Base-by-base conservation (phyloP, 176 grass and related monocot species). In the Aegilops tauschii region DNA sequence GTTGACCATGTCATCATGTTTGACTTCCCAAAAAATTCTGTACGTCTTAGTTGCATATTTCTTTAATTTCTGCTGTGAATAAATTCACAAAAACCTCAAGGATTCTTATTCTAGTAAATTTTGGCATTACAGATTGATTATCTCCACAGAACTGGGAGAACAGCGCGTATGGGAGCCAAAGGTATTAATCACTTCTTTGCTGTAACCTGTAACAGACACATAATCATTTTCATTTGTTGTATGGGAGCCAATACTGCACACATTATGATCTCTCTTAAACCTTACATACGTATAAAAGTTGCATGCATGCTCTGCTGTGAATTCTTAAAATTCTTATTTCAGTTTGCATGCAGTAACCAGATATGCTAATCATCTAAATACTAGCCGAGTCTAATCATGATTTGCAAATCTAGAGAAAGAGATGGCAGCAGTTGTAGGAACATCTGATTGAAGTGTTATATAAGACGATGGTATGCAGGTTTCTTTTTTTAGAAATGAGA, bases 1-100 rank as follows among this genome's bases (percentile, higher is more conserved):
- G 97, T 98, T 62, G 97, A 98, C 87, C 97, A 98, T 91, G 97
- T 96, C 72, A 98, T 98, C 61, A 98, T 96, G 94, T 98, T 98
- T 83, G 97, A 98, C 79, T 98, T 98, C 76, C 97, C 97, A 56
- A 86, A 61, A 27, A 98, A 98, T 44, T 98, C 94, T 82, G 96
- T 98, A 92, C 12, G 95, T 85, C 6, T 80, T 75, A 8, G n/a
- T 74, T 82, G 10, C 32, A 12, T 37, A 81, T 73, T 89, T 2
- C 31, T 9, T 56, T 89, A 52, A 12, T 86, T 1, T 77, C 34
- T 79, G 42, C 37, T 77, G 63, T 81, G 54, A 28, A 78, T 50
- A n/a, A 83, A 21, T 18, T 61, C 16, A 29, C 9, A 54, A 18
- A 54, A 0, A 44, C 36, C 36, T 9, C 17, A 65, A 3, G 65